These are phyloP conservation scores for Tylopilus sp. DNA, from an alignment of 1,284 basidiomycete species.

Conservation along the genomic window DNA sequence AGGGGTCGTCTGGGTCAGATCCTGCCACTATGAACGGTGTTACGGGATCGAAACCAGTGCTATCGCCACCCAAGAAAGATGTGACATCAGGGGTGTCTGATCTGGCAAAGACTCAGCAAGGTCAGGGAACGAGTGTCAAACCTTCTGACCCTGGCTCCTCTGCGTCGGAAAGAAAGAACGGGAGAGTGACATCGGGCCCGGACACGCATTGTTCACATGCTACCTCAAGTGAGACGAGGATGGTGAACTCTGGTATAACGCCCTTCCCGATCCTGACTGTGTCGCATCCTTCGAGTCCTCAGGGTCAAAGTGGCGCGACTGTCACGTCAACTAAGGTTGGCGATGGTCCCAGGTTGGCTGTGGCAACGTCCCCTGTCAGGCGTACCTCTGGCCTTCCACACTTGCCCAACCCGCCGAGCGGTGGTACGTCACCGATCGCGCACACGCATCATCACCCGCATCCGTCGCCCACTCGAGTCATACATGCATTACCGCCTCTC, in stretches of 20 bases:
- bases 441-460: slow-evolving; percentile 17
- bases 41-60: slow-evolving; percentile 5
- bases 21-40: slow-evolving; percentile 5
- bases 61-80: slow-evolving; percentile 19
- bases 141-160: neutral
- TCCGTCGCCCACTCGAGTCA: slow-evolving; percentile 21
- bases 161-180: slow-evolving; percentile 8
- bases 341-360: slow-evolving; percentile 15
- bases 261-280: slow-evolving; percentile 41
- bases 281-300: slow-evolving; percentile 12
- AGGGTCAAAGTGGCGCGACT: slow-evolving; percentile 5
- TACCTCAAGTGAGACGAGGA: neutral
- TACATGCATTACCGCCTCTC: slow-evolving; percentile 17
- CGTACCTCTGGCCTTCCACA: slow-evolving; percentile 9
- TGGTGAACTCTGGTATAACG: slow-evolving; percentile 3
- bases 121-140: neutral
- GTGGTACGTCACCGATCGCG: slow-evolving; percentile 12
- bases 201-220: slow-evolving; percentile 5
- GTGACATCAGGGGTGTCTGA: slow-evolving; percentile 12
- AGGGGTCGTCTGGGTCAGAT: slow-evolving; percentile 18
- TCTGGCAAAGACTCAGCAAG: slow-evolving; percentile 4
- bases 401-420: slow-evolving; percentile 3
- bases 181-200: neutral
- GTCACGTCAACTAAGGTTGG: neutral
- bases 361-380: slow-evolving; percentile 14